These are phyloP conservation scores for Abelmoschus esculentus DNA, from an alignment of 345 rosid genomes.

Conservation along the genomic window DNA sequence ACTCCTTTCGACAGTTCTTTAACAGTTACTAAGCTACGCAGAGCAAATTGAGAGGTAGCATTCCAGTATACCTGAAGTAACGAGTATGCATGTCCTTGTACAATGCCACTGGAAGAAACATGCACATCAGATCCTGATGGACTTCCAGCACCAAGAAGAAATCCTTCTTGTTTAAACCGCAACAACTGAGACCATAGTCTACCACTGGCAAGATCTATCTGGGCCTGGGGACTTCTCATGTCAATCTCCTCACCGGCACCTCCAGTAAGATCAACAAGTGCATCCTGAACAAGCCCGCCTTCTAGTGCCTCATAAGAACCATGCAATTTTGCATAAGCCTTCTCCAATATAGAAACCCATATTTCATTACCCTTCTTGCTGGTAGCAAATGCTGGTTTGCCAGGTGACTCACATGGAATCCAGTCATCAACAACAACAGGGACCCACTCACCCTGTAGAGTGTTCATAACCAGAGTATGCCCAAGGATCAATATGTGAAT, in stretches of 20 bases:
- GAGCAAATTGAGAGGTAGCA: conserved; percentile 6
- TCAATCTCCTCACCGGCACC: conserved; percentile 99
- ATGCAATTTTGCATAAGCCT: conserved; percentile 97
- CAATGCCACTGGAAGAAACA: conserved; percentile 97
- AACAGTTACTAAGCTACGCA: neutral
- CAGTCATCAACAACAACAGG: conserved; percentile 99
- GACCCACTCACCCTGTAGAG: conserved; percentile 95
- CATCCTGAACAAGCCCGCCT: conserved; percentile 99
- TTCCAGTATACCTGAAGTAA: conserved; percentile 63
- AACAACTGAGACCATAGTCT: conserved; percentile 97
- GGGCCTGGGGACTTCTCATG: conserved; percentile 98
- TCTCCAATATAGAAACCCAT: conserved; percentile 96
- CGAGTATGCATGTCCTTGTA: conserved; percentile 99
- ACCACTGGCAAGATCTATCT: conserved; percentile 99
- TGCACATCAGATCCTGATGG: conserved; percentile 99
- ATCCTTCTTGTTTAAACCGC: conserved; percentile 96
- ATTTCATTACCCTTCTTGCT: conserved; percentile 85
- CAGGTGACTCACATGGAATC: conserved; percentile 95
- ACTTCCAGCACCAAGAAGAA: conserved; percentile 99
- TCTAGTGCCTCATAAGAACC: conserved; percentile 99
- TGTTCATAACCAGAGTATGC: conserved; percentile 8
- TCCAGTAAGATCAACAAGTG: conserved; percentile 98
- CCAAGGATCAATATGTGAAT: conserved; percentile 2
- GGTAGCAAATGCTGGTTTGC: conserved; percentile 98
- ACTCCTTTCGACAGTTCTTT: neutral